These are phyloP conservation scores for Sporothrix sp. DNA, from an alignment of 2,329 filamentous ascomycete species.

Conservation along the genomic window DNA sequence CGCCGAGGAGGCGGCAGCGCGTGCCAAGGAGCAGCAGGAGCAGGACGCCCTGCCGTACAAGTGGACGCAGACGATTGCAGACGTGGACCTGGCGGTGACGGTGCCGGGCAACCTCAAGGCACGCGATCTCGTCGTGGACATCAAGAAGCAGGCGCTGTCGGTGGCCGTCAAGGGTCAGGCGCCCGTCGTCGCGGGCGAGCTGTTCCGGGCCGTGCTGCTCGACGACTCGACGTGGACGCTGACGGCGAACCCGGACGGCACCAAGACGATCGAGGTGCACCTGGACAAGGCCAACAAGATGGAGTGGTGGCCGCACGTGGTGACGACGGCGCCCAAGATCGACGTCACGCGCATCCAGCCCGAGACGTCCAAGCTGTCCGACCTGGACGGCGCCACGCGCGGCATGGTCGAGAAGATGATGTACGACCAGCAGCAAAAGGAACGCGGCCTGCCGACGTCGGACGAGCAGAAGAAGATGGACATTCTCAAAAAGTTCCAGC, in stretches of 20 bases:
- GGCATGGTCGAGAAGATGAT: conserved; percentile 99
- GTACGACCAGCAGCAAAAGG: conserved; percentile 97
- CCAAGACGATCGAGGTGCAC: conserved; percentile 19
- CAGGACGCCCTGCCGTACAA: conserved; percentile 91
- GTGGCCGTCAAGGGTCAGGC: conserved; percentile 84
- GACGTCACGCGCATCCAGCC: conserved; percentile 92
- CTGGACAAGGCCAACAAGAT: conserved; percentile 63
- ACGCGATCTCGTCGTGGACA: conserved; percentile 69
- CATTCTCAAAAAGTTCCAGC: conserved; percentile 86
- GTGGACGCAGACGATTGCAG: conserved; percentile 88
- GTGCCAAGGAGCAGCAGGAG: conserved; percentile 70
- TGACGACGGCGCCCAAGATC: conserved; percentile 78
- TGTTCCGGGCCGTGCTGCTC: conserved; percentile 67
- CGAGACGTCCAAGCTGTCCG: conserved; percentile 81
- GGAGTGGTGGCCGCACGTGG: conserved; percentile 96
- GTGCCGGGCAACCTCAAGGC: conserved; percentile 79
- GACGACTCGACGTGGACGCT: conserved; percentile 97
- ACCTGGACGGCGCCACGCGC: conserved; percentile 89
- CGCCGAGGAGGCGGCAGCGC: conserved; percentile 48
- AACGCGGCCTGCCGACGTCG: conserved; percentile 75
- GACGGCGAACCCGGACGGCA: conserved; percentile 22
- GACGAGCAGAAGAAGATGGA: conserved; percentile 95
- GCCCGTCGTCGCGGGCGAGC: conserved; percentile 75
- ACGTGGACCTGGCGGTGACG: conserved; percentile 69
- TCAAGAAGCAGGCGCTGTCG: conserved; percentile 68